Evolutionary conservation across 2,329 filamentous ascomycete genomes (phyloP).

Genomic region (Aspergillus tanneri): DNA sequence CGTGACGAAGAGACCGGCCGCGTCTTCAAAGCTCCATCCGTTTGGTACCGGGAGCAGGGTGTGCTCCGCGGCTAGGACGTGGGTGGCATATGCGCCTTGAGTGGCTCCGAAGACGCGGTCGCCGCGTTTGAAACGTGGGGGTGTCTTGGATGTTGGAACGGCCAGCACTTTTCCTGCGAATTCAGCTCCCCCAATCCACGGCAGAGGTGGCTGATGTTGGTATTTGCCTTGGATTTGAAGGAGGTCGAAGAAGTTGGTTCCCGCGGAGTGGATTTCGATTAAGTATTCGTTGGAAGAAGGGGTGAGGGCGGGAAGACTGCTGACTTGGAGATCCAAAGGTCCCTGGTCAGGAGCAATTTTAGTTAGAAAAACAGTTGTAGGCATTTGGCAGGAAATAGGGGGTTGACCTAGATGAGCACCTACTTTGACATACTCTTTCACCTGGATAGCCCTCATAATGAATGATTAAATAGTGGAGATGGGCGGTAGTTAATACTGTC

Average conservation of each 20-base stretch:
- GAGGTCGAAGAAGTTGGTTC: conserved; percentile 96
- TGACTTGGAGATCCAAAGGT: conserved; percentile 74
- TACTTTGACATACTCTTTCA: conserved; percentile 74
- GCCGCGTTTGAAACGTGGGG: conserved; percentile 68
- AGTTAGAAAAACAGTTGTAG: not conserved
- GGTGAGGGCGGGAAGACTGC: conserved; percentile 69
- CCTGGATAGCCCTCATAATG: conserved; percentile 72
- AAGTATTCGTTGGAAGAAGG: conserved; percentile 76
- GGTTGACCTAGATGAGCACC: no score
- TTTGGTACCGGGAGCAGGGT: conserved; percentile 70
- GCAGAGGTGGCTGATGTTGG: conserved; percentile 83
- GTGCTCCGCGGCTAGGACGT: conserved; percentile 65
- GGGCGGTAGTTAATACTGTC: not conserved
- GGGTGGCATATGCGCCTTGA: conserved; percentile 83
- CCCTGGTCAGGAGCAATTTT: conserved; percentile 52
- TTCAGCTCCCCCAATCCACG: conserved; percentile 83
- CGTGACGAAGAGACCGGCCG: conserved; percentile 86
- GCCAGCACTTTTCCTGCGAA: conserved; percentile 77
- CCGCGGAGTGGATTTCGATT: conserved; percentile 80
- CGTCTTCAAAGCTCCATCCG: conserved; percentile 80
- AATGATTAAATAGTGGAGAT: not conserved
- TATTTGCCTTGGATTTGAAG: conserved; percentile 95
- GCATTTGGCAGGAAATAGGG: not conserved
- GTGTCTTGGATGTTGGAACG: conserved; percentile 55
- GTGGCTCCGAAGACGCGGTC: conserved; percentile 81